A percentile compares a stretch with the other conserved stretches of the same genome.
phyloP scores from a whole-genome alignment of 2,329 filamentous ascomycete genomes.

The Apiospora arundinis region DNA sequence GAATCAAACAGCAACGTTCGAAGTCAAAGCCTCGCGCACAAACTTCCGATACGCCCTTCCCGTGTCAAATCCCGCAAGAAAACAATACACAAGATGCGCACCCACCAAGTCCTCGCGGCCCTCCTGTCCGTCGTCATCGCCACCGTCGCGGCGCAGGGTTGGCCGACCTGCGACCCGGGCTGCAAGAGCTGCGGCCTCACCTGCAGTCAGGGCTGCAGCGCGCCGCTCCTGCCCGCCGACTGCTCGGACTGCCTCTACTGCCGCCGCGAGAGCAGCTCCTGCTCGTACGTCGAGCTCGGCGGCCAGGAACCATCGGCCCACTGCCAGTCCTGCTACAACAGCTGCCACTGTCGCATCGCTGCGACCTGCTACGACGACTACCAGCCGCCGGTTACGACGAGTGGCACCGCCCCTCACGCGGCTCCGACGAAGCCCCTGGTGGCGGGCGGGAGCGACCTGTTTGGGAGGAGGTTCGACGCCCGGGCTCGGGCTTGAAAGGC shows the following conservation, averaged over 20 bases:
- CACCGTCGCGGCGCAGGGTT: conserved; percentile 11
- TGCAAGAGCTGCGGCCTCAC: conserved; percentile 31
- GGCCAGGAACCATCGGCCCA: conserved; percentile 8
- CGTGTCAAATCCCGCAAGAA: no score
- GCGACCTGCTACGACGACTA: not conserved
- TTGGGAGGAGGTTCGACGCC: not conserved
- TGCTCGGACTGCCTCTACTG: conserved; percentile 35
- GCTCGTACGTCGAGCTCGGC: conserved; percentile 27
- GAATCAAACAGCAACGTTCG: not conserved
- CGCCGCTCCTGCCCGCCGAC: conserved; percentile 26
- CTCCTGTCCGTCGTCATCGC: conserved; percentile 25
- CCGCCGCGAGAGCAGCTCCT: conserved; percentile 35
- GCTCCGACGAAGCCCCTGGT: not conserved
- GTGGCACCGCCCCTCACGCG: not conserved
- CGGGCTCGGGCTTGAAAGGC: not conserved
- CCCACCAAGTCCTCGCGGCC: not conserved
- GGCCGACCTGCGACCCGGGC: conserved; percentile 25
- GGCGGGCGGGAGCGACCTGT: not conserved
- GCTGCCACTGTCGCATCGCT: not conserved
- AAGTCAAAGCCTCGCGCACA: not conserved
- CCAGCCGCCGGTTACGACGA: not conserved
- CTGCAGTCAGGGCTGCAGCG: conserved; percentile 33
- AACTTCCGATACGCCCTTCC: not conserved
- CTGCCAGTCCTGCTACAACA: conserved; percentile 16
- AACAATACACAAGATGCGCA: not conserved